These are phyloP conservation scores for Fusarium ramigenum DNA, from an alignment of 2,329 filamentous ascomycete genomes.

Conservation along the genomic window DNA sequence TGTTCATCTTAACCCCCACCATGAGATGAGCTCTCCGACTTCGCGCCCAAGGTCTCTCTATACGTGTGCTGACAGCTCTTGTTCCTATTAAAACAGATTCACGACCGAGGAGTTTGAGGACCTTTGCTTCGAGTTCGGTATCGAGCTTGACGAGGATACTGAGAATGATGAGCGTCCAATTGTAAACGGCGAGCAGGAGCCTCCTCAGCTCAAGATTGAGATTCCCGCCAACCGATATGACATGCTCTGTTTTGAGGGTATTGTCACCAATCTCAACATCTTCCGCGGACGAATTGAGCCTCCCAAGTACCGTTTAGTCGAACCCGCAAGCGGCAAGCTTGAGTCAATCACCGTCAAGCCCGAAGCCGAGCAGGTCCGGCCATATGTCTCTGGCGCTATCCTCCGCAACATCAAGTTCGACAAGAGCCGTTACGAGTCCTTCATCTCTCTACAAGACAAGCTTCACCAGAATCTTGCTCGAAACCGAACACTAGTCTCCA, in stretches of 20 bases:
- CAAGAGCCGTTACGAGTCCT: constrained; percentile 90
- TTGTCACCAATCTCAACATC: constrained; percentile 94
- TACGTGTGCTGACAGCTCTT: constrained; percentile 31
- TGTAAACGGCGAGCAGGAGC: constrained; percentile 82
- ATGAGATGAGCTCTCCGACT: constrained; percentile 28
- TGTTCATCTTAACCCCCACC: constrained; percentile 28
- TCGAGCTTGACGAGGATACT: constrained; percentile 97
- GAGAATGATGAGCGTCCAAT: constrained; percentile 78
- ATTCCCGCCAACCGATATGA: constrained; percentile 95
- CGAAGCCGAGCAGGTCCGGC: constrained; percentile 80
- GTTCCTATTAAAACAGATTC: constrained; percentile 62
- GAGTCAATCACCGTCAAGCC: constrained; percentile 84
- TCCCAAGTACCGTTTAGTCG: constrained; percentile 81
- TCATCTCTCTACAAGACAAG: constrained; percentile 98
- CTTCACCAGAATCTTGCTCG: constrained; percentile 95
- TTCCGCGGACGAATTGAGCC: constrained; percentile 81
- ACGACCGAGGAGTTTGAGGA: constrained; percentile 96
- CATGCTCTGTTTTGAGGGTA: constrained; percentile 97
- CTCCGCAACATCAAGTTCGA: constrained; percentile 92
- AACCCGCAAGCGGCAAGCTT: constrained; percentile 76
- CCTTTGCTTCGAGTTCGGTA: constrained; percentile 97
- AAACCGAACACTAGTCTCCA: constrained; percentile 92
- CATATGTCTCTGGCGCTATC: constrained; percentile 89
- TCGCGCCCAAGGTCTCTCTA: constrained; percentile 18
- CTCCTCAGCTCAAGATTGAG: constrained; percentile 96